phyloP scores from a whole-genome alignment of 345 rosid species.

The Punica granatum region DNA sequence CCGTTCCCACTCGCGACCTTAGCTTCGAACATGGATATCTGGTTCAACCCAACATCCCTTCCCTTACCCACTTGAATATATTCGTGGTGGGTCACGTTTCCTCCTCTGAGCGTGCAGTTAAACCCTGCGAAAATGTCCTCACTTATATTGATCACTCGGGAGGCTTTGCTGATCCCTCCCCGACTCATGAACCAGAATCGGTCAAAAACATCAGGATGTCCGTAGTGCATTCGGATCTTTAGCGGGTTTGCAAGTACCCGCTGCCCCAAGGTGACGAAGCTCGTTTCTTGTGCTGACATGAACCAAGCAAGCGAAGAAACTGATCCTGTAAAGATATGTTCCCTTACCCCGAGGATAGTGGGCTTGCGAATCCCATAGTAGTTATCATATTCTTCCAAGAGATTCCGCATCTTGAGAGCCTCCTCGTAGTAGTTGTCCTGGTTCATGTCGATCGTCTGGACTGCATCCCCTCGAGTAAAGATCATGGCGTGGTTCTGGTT shows the following conservation, averaged over 20 bases:
- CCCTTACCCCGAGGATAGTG: conserved; percentile 9
- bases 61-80: conserved; percentile 14
- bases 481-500: conserved; percentile 93
- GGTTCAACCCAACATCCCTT: conserved; percentile 14
- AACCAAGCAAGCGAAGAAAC: conserved; percentile 15
- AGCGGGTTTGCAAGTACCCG: conserved; percentile 35
- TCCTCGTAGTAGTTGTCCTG: conserved; percentile 94
- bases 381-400: conserved; percentile 71
- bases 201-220: conserved; percentile 44
- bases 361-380: conserved; percentile 23
- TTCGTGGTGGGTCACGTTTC: conserved; percentile 14
- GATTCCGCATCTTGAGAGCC: conserved; percentile 88
- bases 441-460: conserved; percentile 97
- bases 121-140: conserved; percentile 15
- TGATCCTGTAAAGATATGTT: conserved; percentile 13
- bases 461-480: conserved; percentile 87
- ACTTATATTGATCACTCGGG: conserved; percentile 10
- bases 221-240: conserved; percentile 39
- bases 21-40: conserved; percentile 13
- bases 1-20: conserved; percentile 11
- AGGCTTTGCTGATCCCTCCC: conserved; percentile 30
- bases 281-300: conserved; percentile 10
- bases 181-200: conserved; percentile 37
- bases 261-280: conserved; percentile 17
- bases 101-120: conserved; percentile 11